These are phyloP conservation scores for Globisporangium lucens DNA, from an alignment of 352 stramenopile species.

Conservation along the genomic window DNA sequence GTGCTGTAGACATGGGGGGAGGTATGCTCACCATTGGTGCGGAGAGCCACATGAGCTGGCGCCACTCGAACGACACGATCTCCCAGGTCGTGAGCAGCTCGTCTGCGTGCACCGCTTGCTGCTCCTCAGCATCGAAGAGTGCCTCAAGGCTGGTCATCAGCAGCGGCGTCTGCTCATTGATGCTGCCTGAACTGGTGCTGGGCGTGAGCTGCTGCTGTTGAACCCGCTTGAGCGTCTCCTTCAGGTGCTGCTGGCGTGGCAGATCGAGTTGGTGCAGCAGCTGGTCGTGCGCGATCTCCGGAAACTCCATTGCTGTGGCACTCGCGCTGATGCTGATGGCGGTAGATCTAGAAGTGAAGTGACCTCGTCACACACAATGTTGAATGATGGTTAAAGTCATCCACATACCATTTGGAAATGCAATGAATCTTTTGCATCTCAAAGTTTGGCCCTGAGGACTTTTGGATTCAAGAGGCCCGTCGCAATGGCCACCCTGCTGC, in stretches of 20 bases:
- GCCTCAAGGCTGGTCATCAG: slow-evolving; percentile 18
- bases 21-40: slow-evolving; percentile 16
- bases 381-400: too few species aligned
- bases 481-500: too few species aligned
- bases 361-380: too few species aligned
- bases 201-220: slow-evolving; percentile 7
- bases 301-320: slow-evolving; percentile 24
- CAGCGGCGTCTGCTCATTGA: slow-evolving; percentile 25
- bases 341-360: too few species aligned
- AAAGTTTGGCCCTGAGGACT: too few species aligned
- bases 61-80: slow-evolving; percentile 20
- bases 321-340: too few species aligned
- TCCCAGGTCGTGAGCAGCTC: slow-evolving; percentile 16
- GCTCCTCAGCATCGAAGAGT: slow-evolving; percentile 25
- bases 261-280: slow-evolving; percentile 33
- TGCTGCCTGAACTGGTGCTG: slow-evolving; percentile 6
- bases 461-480: too few species aligned
- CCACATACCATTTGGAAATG: too few species aligned
- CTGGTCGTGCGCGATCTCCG: slow-evolving; percentile 23
- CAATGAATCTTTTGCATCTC: too few species aligned
- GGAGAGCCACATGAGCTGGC: slow-evolving; percentile 16
- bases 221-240: slow-evolving; percentile 18
- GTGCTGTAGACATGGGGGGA: too few species aligned
- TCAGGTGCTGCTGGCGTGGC: slow-evolving; percentile 24
- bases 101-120: slow-evolving; percentile 23